Percentiles rank a stretch among this genome's conserved stretches.
Conservation (phyloP, 129 eudicot genomes). For the Flaveria bidentis region DNA sequence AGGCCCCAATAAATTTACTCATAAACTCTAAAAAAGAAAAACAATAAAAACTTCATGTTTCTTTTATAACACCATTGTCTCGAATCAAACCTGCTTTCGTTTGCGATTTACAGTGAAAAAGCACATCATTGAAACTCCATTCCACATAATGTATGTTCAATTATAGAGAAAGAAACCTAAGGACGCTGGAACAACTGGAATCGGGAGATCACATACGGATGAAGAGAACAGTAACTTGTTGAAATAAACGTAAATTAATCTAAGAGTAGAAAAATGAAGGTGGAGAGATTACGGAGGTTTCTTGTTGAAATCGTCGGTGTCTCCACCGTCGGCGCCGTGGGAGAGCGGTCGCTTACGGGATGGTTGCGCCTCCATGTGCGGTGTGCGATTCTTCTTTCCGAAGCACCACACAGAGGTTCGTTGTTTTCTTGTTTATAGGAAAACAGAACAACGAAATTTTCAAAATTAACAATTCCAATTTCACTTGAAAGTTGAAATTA, state of each 20-base stretch:
- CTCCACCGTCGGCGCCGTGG: conserved; percentile 40
- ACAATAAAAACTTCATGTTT: not conserved
- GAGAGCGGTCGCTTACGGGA: conserved; percentile 64
- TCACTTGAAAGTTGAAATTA: too few relatives aligned
- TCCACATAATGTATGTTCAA: not conserved
- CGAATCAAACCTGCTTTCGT: not conserved
- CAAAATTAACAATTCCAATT: too few relatives aligned
- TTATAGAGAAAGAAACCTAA: not conserved
- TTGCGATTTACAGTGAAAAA: conserved; percentile 14
- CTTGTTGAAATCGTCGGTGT: conserved; percentile 33
- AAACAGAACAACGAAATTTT: too few relatives aligned
- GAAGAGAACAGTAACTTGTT: conserved; percentile 11
- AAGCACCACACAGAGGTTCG: too few relatives aligned
- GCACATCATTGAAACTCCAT: not conserved
- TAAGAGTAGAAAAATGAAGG: conserved; percentile 4
- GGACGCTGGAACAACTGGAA: conserved; percentile 1
- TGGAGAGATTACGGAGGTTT: conserved; percentile 42
- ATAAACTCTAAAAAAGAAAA: not conserved
- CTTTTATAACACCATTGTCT: not conserved
- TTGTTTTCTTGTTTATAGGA: too few relatives aligned
- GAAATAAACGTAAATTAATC: not conserved
- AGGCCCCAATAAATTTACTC: not conserved
- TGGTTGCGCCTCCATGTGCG: conserved; percentile 46
- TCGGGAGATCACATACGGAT: conserved; percentile 14
- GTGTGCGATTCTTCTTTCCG: conserved; percentile 2